A percentile compares a stretch with the other conserved stretches of the same genome.
Conservation (phyloP, 1,284 basidiomycete species). For the Ustilago lituana region DNA sequence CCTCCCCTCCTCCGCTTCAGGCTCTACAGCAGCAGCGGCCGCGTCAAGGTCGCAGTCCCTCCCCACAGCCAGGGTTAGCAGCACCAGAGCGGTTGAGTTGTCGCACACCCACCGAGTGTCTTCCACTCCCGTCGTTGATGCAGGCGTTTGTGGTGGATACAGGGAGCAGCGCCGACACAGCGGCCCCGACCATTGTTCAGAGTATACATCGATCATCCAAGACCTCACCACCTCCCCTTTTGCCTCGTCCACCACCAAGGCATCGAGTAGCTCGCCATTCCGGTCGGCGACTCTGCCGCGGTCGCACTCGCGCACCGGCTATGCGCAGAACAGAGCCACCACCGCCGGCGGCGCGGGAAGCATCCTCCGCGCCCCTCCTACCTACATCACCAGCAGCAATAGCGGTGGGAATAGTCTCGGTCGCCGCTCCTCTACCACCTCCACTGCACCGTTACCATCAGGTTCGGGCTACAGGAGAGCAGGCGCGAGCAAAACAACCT, state of each 20-base stretch:
- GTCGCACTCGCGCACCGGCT: conserved; percentile 4
- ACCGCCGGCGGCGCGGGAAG: not conserved
- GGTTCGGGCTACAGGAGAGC: too few relatives aligned
- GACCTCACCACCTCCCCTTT: conserved; percentile 34
- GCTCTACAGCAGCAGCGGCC: too few relatives aligned
- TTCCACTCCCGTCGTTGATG: conserved; percentile 14
- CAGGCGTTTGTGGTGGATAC: too few relatives aligned
- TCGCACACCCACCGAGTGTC: conserved; percentile 1
- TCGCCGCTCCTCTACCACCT: too few relatives aligned
- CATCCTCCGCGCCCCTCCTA: conserved; percentile 14
- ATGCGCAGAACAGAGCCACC: not conserved
- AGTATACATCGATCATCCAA: conserved; percentile 27
- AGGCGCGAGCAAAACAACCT: not conserved
- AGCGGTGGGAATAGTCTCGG: too few relatives aligned
- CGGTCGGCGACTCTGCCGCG: conserved; percentile 35
- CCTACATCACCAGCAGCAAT: too few relatives aligned
- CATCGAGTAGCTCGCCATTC: conserved; percentile 9
- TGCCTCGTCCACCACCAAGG: not conserved
- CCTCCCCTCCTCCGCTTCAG: conserved; percentile 11
- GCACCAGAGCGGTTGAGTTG: conserved; percentile 6
- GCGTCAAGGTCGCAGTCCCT: conserved; percentile 30
- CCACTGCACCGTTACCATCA: too few relatives aligned
- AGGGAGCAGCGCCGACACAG: conserved; percentile 14
- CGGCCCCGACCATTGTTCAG: conserved; percentile 6
- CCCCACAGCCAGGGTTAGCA: conserved; percentile 5